These are phyloP conservation scores for Domatiomyces globalis DNA, from an alignment of 2,329 filamentous ascomycete species.

Conservation along the genomic window DNA sequence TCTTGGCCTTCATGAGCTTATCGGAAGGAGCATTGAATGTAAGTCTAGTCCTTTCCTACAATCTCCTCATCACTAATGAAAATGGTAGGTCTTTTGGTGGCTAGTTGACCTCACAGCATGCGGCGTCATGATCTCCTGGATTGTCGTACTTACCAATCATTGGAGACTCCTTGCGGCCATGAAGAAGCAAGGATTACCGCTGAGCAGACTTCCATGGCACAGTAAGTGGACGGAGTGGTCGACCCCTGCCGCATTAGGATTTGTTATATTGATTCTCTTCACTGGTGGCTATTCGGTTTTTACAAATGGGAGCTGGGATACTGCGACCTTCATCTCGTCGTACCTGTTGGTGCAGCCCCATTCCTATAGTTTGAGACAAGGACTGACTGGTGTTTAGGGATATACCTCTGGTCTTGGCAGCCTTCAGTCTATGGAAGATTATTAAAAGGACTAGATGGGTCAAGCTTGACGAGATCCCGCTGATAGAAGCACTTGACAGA, in stretches of 20 bases:
- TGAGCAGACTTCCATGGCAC: conserved; percentile 44
- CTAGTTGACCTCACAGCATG: conserved; percentile 47
- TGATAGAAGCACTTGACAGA: conserved; percentile 39
- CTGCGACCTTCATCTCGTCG: conserved; percentile 45
- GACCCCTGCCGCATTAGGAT: conserved; percentile 46
- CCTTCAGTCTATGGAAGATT: conserved; percentile 52
- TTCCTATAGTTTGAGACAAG: conserved; percentile 1
- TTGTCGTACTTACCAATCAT: conserved; percentile 45
- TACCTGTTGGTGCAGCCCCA: conserved; percentile 39
- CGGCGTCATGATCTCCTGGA: conserved; percentile 52
- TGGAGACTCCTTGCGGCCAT: conserved; percentile 43
- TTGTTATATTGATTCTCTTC: conserved; percentile 50
- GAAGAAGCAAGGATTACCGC: conserved; percentile 40
- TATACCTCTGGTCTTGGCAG: conserved; percentile 43
- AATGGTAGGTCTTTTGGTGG: conserved; percentile 45
- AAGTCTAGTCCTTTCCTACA: neutral
- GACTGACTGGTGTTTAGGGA: conserved; percentile 29
- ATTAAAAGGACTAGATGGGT: conserved; percentile 47
- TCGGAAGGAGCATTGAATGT: conserved; percentile 37
- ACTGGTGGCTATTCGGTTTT: conserved; percentile 56
- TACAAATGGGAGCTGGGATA: conserved; percentile 44
- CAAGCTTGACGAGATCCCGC: conserved; percentile 37
- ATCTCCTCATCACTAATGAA: neutral
- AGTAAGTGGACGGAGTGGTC: conserved; percentile 50
- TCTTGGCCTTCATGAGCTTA: conserved; percentile 18